These are phyloP conservation scores for Sechiopsis laciniata DNA, from an alignment of 306 rosid species.

Conservation along the genomic window DNA sequence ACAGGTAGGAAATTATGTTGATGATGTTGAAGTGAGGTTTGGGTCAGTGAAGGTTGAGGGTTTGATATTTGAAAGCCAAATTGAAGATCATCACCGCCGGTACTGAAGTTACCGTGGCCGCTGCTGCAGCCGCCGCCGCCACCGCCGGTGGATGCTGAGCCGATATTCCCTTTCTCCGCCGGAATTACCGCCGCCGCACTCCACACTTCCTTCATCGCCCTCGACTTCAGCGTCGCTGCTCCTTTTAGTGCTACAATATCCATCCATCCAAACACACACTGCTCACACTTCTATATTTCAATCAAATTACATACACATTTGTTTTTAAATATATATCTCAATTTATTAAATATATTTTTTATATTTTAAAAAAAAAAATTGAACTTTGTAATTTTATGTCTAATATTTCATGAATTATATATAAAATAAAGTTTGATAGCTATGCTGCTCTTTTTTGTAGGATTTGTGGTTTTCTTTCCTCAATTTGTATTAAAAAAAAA, in stretches of 20 bases:
- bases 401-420: no score
- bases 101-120: no score
- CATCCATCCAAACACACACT: not conserved
- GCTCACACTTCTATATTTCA: not conserved
- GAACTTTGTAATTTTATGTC: no score
- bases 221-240: constrained; percentile 91
- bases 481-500: no score
- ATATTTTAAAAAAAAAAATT: no score
- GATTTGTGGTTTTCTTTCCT: no score
- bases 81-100: not conserved
- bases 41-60: not conserved
- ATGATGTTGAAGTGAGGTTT: not conserved
- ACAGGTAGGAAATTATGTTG: constrained; percentile 69
- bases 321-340: no score
- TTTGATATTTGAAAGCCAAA: not conserved
- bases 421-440: no score
- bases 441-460: no score
- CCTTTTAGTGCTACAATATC: constrained; percentile 69
- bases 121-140: no score
- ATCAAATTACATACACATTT: no score
- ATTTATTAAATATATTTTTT: no score
- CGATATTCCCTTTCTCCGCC: constrained; percentile 49
- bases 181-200: constrained; percentile 85
- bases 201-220: constrained; percentile 91
- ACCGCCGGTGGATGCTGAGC: constrained; percentile 24